Evolutionary conservation across 2,329 filamentous ascomycete genomes (phyloP), one percentile per base, ranked within the genome.

Genomic region (Diaporthe australafricana): DNA sequence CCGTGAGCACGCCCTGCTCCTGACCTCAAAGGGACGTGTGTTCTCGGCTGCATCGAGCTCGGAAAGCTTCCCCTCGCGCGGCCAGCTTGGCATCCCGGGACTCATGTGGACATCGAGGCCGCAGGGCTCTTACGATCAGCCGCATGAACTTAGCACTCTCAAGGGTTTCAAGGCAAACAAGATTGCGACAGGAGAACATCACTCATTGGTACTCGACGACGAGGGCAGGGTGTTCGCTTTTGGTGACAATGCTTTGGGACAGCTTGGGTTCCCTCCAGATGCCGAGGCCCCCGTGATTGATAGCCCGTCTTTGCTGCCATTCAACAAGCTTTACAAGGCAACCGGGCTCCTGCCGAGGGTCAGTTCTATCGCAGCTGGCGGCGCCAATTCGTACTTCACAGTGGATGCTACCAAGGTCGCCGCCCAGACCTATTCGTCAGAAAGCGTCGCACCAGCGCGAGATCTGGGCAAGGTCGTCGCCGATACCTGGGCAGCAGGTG

Each of bases 191-290:
- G 96, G 96, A 30, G 95, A 98, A 79, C 91, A 92, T 75, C 96
- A 99, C 83, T 97, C 94, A 5, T 84, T 97, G 1, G 93, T 91
- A 0, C 87, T 95, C 20, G 94, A 96, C 78, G 89, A 89, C 72
- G 86, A 92, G 67, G 96, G 96, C 20, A 89, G 91, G 20, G 88
- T 96, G 20, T 98, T 96, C 81, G 87, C 91, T 8, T 98, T 97
- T 83, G 96, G 96, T 47, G 95, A 98, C 81, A 98, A 98, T 83
- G 91, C 91, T 0, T 89, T 90, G 53, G 96, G 96, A n/a, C 96
- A 98, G 81, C 87, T 98, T 4, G 96, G 96, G n/a, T 91, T 96
- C 77, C 90, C 94, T 65, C 89, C 88, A 68, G 90, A 90, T 62
- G 80, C 88, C 0, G 88, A 92, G 35, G 84, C 89, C 20, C 86